A percentile compares a stretch with the other conserved stretches of the same genome.
Conservation (phyloP, 1,284 basidiomycete species). For the Sporisorium scitamineum region DNA sequence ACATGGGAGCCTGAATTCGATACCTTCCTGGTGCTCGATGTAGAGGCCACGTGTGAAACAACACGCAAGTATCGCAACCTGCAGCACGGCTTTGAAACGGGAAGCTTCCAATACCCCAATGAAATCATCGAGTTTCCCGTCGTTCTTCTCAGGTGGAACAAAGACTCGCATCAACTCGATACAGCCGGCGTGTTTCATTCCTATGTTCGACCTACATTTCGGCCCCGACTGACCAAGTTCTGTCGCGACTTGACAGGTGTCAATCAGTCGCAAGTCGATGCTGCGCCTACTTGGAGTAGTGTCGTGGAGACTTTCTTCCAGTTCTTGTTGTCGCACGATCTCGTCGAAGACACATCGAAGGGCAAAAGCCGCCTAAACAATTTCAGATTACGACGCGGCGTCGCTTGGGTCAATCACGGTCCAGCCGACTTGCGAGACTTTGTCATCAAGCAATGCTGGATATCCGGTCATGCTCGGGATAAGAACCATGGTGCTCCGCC, state of each 20-base stretch:
- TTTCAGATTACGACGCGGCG: conserved; percentile 36
- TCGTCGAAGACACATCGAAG: conserved; percentile 64
- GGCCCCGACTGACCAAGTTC: conserved; percentile 82
- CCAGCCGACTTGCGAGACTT: conserved; percentile 82
- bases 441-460: conserved; percentile 80
- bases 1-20: conserved; percentile 61
- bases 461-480: conserved; percentile 70
- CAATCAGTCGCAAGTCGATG: conserved; percentile 87
- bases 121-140: conserved; percentile 90
- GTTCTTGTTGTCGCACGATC: conserved; percentile 75
- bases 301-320: conserved; percentile 76
- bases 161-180: conserved; percentile 71
- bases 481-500: conserved; percentile 39
- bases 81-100: conserved; percentile 36
- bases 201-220: conserved; percentile 89
- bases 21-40: conserved; percentile 76
- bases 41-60: conserved; percentile 85
- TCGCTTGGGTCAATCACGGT: conserved; percentile 73
- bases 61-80: conserved; percentile 48
- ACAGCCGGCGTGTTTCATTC: conserved; percentile 84
- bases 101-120: conserved; percentile 79
- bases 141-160: conserved; percentile 81
- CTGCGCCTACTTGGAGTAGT: conserved; percentile 80
- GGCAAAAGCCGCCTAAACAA: conserved; percentile 21
- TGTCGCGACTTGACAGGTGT: conserved; percentile 91